phyloP scores from a whole-genome alignment of 805 yeast species.

The Blastobotrys chiropterorum region DNA sequence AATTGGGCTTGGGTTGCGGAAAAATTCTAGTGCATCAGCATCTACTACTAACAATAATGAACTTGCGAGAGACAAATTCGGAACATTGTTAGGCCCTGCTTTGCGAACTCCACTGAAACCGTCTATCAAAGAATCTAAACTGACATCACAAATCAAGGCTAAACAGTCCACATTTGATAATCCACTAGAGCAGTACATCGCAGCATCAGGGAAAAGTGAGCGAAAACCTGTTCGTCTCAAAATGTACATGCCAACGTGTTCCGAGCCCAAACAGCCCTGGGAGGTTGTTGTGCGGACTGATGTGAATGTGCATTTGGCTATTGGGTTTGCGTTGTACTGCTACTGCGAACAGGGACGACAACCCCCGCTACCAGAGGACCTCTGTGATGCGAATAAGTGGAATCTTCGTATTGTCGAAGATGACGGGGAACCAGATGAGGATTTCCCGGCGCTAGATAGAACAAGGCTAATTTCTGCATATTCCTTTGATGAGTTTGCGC shows the following conservation, averaged over 20 bases:
- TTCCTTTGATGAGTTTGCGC: slow-evolving; percentile 75
- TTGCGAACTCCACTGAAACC: slow-evolving; percentile 1
- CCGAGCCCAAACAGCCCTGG: slow-evolving; percentile 28
- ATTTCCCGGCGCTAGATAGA: slow-evolving; percentile 82
- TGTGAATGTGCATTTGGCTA: slow-evolving; percentile 46
- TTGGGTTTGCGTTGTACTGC: slow-evolving; percentile 45
- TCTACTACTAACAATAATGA: slow-evolving; percentile 5
- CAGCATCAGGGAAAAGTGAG: slow-evolving; percentile 32
- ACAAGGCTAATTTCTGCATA: slow-evolving; percentile 59
- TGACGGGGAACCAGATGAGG: slow-evolving; percentile 85
- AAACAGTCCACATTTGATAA: slow-evolving; percentile 27
- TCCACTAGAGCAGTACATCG: slow-evolving; percentile 32
- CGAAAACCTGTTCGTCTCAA: slow-evolving; percentile 27
- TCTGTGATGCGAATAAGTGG: slow-evolving; percentile 62
- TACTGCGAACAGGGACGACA: slow-evolving; percentile 23
- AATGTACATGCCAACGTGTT: slow-evolving; percentile 31
- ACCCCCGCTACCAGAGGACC: slow-evolving; percentile 24
- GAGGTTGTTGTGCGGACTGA: slow-evolving; percentile 31
- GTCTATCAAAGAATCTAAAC: slow-evolving; percentile 9
- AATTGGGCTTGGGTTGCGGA: slow-evolving; percentile 2
- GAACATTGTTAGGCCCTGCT: neutral
- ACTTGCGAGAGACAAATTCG: neutral
- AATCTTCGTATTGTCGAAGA: slow-evolving; percentile 80
- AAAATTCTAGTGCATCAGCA: slow-evolving; percentile 2
- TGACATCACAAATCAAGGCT: slow-evolving; percentile 26